These are phyloP conservation scores for Penicillium griseofulvum DNA, from an alignment of 2,329 filamentous ascomycete genomes.

Conservation along the genomic window DNA sequence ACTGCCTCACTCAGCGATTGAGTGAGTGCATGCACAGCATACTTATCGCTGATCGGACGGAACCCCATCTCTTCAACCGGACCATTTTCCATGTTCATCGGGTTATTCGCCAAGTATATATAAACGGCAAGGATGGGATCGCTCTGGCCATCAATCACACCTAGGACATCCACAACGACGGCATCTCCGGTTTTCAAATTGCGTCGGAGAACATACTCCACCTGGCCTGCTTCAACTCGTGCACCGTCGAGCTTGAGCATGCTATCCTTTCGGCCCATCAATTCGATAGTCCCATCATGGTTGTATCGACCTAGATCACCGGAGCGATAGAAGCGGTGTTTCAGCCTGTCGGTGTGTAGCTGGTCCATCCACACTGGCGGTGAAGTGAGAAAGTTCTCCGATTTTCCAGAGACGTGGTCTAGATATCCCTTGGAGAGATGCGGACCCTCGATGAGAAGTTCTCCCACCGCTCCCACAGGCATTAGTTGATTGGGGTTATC, in stretches of 20 bases:
- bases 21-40: conserved; percentile 9
- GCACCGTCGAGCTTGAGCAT: conserved; percentile 27
- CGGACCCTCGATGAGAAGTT: conserved; percentile 30
- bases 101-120: conserved; percentile 16
- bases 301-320: conserved; percentile 26
- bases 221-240: conserved; percentile 23
- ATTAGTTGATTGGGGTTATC: conserved; percentile 16
- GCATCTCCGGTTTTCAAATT: conserved; percentile 11
- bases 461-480: conserved; percentile 30
- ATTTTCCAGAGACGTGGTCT: conserved; percentile 15
- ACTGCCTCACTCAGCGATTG: conserved; percentile 9
- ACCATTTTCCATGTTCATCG: conserved; percentile 10
- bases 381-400: conserved; percentile 18
- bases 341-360: conserved; percentile 9
- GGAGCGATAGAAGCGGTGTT: conserved; percentile 24
- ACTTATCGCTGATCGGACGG: conserved; percentile 6
- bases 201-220: conserved; percentile 20
- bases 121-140: conserved; percentile 18
- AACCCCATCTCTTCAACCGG: conserved; percentile 16
- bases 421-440: conserved; percentile 28
- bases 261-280: conserved; percentile 29
- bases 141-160: conserved; percentile 13
- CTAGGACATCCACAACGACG: conserved; percentile 20
- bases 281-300: conserved; percentile 23
- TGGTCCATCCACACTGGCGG: conserved; percentile 16